Evolutionary conservation across 192 early-diverging fungal species (phyloP).

Genomic region (Coemansia sp.): DNA sequence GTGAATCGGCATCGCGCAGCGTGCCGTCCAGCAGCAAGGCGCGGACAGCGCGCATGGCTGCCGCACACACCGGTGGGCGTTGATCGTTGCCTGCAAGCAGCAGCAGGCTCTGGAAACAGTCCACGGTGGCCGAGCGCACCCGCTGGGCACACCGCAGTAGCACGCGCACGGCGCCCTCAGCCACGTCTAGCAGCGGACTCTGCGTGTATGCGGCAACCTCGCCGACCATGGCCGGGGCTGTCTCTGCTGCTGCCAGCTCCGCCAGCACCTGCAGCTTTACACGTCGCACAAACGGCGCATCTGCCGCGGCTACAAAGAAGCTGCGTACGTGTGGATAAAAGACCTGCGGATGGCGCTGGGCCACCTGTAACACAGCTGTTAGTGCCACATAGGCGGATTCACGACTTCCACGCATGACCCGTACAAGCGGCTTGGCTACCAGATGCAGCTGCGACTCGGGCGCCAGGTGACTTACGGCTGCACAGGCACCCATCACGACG

Average conservation of each 20-base stretch:
- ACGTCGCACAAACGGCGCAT: constrained; percentile 74
- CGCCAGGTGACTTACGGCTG: constrained; percentile 67
- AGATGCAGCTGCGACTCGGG: constrained; percentile 56
- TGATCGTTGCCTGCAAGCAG: constrained; percentile 17
- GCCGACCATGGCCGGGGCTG: constrained; percentile 64
- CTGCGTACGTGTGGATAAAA: constrained; percentile 71
- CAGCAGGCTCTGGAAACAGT: constrained; percentile 48
- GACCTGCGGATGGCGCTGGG: constrained; percentile 62
- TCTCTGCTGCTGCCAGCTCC: constrained; percentile 62
- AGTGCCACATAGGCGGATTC: constrained; percentile 79
- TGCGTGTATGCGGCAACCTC: constrained; percentile 64
- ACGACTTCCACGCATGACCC: constrained; percentile 66
- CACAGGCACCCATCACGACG: constrained; percentile 68
- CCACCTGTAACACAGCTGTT: constrained; percentile 73
- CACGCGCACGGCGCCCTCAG: constrained; percentile 28
- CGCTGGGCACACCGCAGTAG: constrained; percentile 41
- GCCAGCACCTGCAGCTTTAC: constrained; percentile 85
- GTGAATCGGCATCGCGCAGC: constrained; percentile 34
- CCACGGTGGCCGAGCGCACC: constrained; percentile 48
- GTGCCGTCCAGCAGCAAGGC: constrained; percentile 41
- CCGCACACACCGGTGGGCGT: constrained; percentile 20
- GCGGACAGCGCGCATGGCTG: constrained; percentile 32
- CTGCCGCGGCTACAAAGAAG: constrained; percentile 78
- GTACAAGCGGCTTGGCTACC: constrained; percentile 70
- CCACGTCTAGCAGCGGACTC: constrained; percentile 25